Evolutionary conservation across 345 rosid species (phyloP), one percentile per base, ranked within the genome.

Genomic region (Rhizophora mangle): DNA sequence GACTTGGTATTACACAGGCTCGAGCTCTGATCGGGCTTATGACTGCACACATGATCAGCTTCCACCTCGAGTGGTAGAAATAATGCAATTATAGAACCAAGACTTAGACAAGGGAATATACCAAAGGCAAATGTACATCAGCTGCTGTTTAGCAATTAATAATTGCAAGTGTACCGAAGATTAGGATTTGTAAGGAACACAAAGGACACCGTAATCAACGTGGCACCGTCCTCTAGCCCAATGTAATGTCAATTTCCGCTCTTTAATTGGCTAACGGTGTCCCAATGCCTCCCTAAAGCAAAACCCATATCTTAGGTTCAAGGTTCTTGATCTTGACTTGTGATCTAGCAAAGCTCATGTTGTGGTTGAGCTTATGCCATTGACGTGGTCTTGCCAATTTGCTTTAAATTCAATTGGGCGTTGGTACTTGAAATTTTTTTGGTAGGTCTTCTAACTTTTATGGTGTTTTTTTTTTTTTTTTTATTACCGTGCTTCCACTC

Each of bases 241-340:
- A 6, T 4, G 20, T 16, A 51, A 9, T 24, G 61, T 49, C 67
- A 43, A 62, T 62, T 53, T 47, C 63, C 62, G n/a, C 22, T 9
- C n/a, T 15, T 68, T 60, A 47, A 59, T 51, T 18, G 55, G 52
- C 32, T 7, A 3, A 3, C 47, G 49, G 30, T 49, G 3, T 64
- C 18, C 18, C 6, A 22, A 11, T 70, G 67, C 54, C 62, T 70
- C 54, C 62, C 15, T 16, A 51, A 37, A 70, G 73, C 36, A 24
- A 36, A 52, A 43, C 74, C n/a, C 43, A 16, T 36, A 62, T 70
- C 62, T 19, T 34, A 24, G 62, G 67, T 6, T 37, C 26, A 63
- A 24, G 64, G 36, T 70, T 62, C 73, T 51, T 62, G 39, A 52
- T 62, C 26, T 59, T 52, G 67, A 70, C 73, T 5, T 70, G 4